These are phyloP conservation scores for Ceratocystis colombiana DNA, from an alignment of 2,329 filamentous ascomycete genomes.

Conservation along the genomic window DNA sequence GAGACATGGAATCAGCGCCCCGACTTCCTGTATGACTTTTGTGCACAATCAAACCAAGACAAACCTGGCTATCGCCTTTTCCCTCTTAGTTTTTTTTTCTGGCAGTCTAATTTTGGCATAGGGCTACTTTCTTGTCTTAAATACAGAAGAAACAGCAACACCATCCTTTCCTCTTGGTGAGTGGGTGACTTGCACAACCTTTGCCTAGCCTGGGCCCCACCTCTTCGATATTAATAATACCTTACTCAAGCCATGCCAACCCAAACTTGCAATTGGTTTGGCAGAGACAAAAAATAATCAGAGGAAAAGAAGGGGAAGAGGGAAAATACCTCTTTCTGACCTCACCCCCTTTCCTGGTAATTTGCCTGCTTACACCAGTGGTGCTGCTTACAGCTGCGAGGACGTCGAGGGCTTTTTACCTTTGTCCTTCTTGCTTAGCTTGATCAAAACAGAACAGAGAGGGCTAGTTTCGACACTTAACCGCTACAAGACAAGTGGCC, in stretches of 20 bases:
- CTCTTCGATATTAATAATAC: not conserved
- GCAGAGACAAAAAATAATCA: not conserved
- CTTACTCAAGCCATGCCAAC: too few relatives aligned
- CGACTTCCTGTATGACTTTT: not conserved
- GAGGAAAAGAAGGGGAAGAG: not conserved
- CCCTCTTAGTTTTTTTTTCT: not conserved
- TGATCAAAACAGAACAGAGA: not conserved
- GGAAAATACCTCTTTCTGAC: not conserved
- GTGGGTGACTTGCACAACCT: not conserved
- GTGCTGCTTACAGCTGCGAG: not conserved
- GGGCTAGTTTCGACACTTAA: too few relatives aligned
- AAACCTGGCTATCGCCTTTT: not conserved
- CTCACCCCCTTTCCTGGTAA: not conserved
- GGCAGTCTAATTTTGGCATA: not conserved
- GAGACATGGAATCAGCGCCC: slow-evolving; percentile 1
- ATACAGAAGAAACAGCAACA: not conserved
- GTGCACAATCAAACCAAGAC: not conserved
- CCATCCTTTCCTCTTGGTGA: not conserved
- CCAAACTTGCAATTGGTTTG: too few relatives aligned
- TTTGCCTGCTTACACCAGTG: not conserved
- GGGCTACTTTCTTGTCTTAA: not conserved
- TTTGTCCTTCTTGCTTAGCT: not conserved
- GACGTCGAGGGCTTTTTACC: not conserved
- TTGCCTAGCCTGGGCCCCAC: not conserved
- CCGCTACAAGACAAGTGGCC: too few relatives aligned